A percentile compares a stretch with the other conserved stretches of the same genome.
These are phyloP conservation scores for Cytospora paraplurivora DNA, from an alignment of 2,329 filamentous ascomycete species.

Conservation along the genomic window DNA sequence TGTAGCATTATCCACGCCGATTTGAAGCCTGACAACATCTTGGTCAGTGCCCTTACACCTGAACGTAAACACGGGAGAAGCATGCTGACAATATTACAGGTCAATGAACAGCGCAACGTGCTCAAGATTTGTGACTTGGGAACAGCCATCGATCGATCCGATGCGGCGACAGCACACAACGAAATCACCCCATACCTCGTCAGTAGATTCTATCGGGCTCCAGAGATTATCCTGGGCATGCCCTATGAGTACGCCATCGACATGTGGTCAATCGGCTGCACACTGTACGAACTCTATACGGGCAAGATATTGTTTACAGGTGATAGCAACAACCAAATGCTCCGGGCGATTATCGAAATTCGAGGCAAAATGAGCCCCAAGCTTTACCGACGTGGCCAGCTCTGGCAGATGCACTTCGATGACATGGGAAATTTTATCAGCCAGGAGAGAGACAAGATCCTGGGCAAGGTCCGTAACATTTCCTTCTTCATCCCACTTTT, in stretches of 20 bases:
- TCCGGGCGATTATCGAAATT: conserved; percentile 93
- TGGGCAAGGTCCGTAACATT: conserved; percentile 67
- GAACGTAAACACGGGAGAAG: not conserved
- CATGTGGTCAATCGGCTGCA: conserved; percentile 98
- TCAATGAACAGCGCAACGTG: conserved; percentile 78
- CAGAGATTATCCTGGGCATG: conserved; percentile 96
- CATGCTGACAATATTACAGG: conserved; percentile 44
- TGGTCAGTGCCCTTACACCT: conserved; percentile 54
- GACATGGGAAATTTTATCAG: conserved; percentile 81
- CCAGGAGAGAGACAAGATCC: conserved; percentile 83
- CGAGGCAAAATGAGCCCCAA: conserved; percentile 90
- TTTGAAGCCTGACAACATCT: conserved; percentile 95
- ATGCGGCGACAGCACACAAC: conserved; percentile 69
- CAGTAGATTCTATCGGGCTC: conserved; percentile 94
- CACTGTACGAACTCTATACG: conserved; percentile 94
- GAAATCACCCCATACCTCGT: conserved; percentile 94
- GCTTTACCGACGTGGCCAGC: conserved; percentile 78
- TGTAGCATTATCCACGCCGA: conserved; percentile 95
- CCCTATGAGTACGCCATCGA: conserved; percentile 93
- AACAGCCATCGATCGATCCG: conserved; percentile 88
- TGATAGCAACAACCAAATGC: conserved; percentile 97
- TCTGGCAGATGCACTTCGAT: conserved; percentile 80
- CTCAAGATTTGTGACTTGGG: conserved; percentile 97
- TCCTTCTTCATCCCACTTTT: conserved; percentile 8
- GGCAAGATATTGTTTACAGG: conserved; percentile 97